These are phyloP conservation scores for Suillus spraguei DNA, from an alignment of 768 basidiomycete genomes.

Conservation along the genomic window DNA sequence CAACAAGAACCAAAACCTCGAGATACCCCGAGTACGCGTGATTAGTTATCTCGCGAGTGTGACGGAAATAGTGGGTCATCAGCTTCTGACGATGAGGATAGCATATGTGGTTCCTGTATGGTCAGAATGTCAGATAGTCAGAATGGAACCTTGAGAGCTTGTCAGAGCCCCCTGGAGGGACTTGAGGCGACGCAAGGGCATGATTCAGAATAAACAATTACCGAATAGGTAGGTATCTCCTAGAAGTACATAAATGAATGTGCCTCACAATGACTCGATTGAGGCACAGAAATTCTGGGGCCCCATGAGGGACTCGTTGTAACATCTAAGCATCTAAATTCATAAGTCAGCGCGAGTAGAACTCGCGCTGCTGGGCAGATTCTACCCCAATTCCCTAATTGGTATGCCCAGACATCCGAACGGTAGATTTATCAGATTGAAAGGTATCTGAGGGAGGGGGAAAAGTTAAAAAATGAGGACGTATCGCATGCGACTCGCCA, in stretches of 20 bases:
- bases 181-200: background rate
- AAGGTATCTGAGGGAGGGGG: background rate
- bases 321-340: background rate
- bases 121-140: background rate
- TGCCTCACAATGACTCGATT: background rate
- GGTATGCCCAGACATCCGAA: background rate
- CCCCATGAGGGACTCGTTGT: background rate
- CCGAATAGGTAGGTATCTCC: background rate
- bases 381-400: background rate
- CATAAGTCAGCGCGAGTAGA: background rate
- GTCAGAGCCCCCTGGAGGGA: background rate
- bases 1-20: background rate
- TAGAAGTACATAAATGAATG: background rate
- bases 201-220: background rate
- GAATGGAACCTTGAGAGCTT: background rate
- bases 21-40: background rate
- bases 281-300: background rate
- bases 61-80: background rate
- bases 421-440: background rate
- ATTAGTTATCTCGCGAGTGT: background rate
- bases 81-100: conserved; percentile 5
- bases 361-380: background rate
- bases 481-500: background rate
- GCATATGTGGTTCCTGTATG: background rate
- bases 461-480: conserved; percentile 1